Conservation (phyloP, 495 filamentous ascomycete species). For the Entonaema liquescens region DNA sequence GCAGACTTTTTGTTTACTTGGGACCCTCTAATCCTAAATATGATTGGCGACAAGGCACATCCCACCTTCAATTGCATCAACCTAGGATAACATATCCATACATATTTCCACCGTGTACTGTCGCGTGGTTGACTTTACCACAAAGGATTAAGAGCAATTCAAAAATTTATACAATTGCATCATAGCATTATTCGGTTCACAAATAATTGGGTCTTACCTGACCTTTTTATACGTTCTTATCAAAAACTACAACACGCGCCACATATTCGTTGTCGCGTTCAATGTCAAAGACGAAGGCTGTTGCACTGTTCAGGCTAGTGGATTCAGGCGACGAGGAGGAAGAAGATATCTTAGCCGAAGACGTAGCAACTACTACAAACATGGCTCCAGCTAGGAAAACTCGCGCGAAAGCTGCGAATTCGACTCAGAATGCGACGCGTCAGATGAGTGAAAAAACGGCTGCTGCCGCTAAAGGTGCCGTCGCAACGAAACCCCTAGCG, state of each 20-base stretch:
- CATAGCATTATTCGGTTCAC: constrained; percentile 13
- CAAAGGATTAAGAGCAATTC: neutral
- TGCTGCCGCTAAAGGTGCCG: constrained; percentile 37
- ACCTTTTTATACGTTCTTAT: neutral
- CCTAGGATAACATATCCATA: constrained; percentile 9
- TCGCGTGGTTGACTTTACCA: constrained; percentile 19
- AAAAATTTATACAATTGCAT: constrained; percentile 18
- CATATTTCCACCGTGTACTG: constrained; percentile 15
- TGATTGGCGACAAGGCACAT: constrained; percentile 32
- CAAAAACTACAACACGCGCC: constrained; percentile 10
- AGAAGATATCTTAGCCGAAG: constrained; percentile 52
- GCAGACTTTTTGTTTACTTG: constrained; percentile 31
- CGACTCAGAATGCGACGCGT: constrained; percentile 44
- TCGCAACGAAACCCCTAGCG: constrained; percentile 45
- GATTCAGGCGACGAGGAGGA: constrained; percentile 77
- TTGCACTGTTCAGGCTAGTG: constrained; percentile 67
- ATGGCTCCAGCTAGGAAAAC: constrained; percentile 59
- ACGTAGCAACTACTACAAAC: constrained; percentile 46
- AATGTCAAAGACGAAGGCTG: constrained; percentile 50
- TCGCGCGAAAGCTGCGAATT: constrained; percentile 47
- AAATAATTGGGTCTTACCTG: constrained; percentile 18
- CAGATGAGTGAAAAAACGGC: constrained; percentile 41
- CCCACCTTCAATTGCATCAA: constrained; percentile 16
- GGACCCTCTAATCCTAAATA: constrained; percentile 5
- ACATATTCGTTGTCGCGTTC: constrained; percentile 16